A percentile compares a stretch with the other conserved stretches of the same genome.
Conservation (phyloP, 2,329 filamentous ascomycete genomes). For the Pseudogymnoascus sp. region DNA sequence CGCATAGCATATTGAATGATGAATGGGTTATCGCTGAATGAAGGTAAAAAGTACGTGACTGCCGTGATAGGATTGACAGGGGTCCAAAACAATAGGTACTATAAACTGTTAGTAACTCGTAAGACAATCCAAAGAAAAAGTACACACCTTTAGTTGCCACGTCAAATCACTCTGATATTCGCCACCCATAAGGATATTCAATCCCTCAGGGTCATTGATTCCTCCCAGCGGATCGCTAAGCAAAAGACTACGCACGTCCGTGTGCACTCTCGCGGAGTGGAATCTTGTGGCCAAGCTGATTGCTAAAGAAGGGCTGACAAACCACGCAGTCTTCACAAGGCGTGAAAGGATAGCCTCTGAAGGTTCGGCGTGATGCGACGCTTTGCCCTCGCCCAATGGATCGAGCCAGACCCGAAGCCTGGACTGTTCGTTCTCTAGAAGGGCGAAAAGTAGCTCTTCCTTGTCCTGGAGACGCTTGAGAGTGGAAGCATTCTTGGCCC, state of each 20-base stretch:
- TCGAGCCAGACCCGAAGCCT: constrained; percentile 85
- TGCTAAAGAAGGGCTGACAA: constrained; percentile 76
- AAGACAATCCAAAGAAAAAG: not conserved
- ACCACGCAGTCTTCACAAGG: constrained; percentile 78
- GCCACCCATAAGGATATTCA: constrained; percentile 74
- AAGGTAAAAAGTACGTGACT: constrained; percentile 85
- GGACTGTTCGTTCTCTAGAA: constrained; percentile 78
- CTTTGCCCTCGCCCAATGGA: constrained; percentile 54
- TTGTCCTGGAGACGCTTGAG: constrained; percentile 66
- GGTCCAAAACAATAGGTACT: constrained; percentile 90
- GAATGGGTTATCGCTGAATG: constrained; percentile 85
- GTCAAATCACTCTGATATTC: constrained; percentile 71
- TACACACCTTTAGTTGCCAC: constrained; percentile 71
- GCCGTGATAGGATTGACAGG: constrained; percentile 89
- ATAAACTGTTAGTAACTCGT: constrained; percentile 25
- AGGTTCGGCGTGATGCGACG: constrained; percentile 28
- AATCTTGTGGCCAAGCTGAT: constrained; percentile 78
- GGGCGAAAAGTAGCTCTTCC: constrained; percentile 70
- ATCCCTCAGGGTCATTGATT: constrained; percentile 69
- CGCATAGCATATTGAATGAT: constrained; percentile 96
- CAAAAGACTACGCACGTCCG: constrained; percentile 71
- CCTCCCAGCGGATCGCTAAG: constrained; percentile 79
- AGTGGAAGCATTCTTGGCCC: constrained; percentile 40
- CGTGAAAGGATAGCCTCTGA: constrained; percentile 35
- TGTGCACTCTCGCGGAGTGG: constrained; percentile 62